Evolutionary conservation across 169 alveolate genomes (phyloP).

Genomic region (Babesia ovata): DNA sequence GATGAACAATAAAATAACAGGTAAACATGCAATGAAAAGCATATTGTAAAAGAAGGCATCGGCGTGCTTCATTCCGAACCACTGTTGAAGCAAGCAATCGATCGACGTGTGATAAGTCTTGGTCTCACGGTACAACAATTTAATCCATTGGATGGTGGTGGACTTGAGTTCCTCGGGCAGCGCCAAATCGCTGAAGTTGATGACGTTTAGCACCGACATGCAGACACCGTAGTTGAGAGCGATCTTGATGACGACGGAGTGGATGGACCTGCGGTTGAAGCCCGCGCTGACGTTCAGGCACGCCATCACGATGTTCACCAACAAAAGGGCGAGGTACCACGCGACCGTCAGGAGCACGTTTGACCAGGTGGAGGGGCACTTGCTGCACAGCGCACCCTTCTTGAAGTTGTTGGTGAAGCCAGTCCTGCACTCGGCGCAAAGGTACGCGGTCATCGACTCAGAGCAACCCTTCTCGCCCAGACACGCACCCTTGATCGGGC

Average conservation of each 20-base stretch:
- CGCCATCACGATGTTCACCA: conserved; percentile 81
- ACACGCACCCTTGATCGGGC: conserved; percentile 83
- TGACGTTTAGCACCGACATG: conserved; percentile 75
- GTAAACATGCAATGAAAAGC: conserved; percentile 75
- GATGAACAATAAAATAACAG: conserved; percentile 70
- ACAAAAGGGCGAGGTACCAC: conserved; percentile 68
- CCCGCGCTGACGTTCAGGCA: conserved; percentile 85
- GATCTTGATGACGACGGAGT: conserved; percentile 84
- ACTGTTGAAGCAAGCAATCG: conserved; percentile 76
- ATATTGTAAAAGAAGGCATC: conserved; percentile 80
- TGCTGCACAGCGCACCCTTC: conserved; percentile 71
- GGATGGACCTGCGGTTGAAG: conserved; percentile 82
- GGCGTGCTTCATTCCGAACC: conserved; percentile 69
- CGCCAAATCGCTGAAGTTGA: conserved; percentile 68
- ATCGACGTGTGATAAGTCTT: conserved; percentile 48
- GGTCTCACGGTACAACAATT: conserved; percentile 26
- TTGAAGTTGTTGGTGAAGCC: conserved; percentile 82
- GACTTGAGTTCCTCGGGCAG: conserved; percentile 68
- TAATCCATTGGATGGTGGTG: conserved; percentile 21
- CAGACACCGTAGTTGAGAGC: conserved; percentile 81
- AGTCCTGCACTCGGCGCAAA: conserved; percentile 80
- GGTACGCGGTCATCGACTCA: conserved; percentile 77
- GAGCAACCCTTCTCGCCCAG: conserved; percentile 76
- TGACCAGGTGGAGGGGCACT: conserved; percentile 70
- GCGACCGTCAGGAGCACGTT: conserved; percentile 63